Percentiles rank a stretch among this genome's conserved stretches.
Evolutionary conservation across 352 stramenopile genomes (phyloP).

Genomic region (Nothophytophthora sp.): DNA sequence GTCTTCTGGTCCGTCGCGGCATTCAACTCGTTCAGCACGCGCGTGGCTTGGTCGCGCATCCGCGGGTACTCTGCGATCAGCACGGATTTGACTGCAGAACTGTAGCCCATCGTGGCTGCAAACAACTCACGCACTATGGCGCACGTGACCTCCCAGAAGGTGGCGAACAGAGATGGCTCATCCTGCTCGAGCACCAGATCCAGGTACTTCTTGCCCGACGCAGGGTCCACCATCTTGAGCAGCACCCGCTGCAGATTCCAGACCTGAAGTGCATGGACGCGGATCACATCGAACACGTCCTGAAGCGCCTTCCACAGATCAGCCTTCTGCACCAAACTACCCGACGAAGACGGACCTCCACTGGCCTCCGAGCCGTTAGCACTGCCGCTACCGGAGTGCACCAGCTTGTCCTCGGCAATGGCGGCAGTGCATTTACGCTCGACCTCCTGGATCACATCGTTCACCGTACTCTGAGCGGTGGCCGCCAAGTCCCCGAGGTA

Average conservation of each 20-base stretch:
- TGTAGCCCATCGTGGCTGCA: conserved; percentile 57
- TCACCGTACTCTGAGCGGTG: conserved; percentile 73
- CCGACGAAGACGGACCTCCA: conserved; percentile 22
- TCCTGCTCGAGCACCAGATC: conserved; percentile 72
- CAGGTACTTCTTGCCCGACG: conserved; percentile 53
- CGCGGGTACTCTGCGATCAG: conserved; percentile 79
- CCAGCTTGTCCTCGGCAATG: conserved; percentile 69
- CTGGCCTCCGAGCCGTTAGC: conserved; percentile 22
- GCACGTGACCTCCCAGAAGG: conserved; percentile 86
- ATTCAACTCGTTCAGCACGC: conserved; percentile 63
- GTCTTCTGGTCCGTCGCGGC: conserved; percentile 46
- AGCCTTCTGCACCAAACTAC: conserved; percentile 49
- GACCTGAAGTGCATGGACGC: conserved; percentile 70
- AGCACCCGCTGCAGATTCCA: conserved; percentile 89
- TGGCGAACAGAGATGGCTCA: conserved; percentile 80
- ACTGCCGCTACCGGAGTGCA: conserved; percentile 21
- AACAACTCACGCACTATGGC: conserved; percentile 80
- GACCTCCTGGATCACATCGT: conserved; percentile 83
- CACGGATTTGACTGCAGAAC: conserved; percentile 57
- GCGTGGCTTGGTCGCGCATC: conserved; percentile 73
- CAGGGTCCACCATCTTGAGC: conserved; percentile 66
- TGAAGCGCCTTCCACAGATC: conserved; percentile 84
- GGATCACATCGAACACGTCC: conserved; percentile 75
- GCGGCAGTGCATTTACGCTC: conserved; percentile 60
- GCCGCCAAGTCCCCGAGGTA: conserved; percentile 66